Conservation (phyloP, 441 rosid genomes). For the Gossypium trilobum region DNA sequence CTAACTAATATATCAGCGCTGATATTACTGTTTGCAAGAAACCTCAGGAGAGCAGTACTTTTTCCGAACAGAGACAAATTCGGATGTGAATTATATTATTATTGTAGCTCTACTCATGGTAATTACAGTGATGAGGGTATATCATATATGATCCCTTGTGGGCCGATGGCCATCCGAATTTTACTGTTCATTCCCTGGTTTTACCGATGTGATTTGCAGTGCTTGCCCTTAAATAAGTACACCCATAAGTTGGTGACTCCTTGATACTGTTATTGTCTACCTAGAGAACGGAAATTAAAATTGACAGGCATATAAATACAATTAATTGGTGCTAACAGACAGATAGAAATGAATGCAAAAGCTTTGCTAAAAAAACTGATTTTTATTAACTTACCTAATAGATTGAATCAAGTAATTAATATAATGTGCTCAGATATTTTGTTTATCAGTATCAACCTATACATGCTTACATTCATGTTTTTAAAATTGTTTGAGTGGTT, state of each 20-base stretch:
- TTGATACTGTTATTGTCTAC: background rate
- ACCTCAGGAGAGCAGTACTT: background rate
- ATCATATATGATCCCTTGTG: too few species aligned
- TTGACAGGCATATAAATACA: background rate
- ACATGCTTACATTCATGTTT: background rate
- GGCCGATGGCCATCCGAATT: background rate
- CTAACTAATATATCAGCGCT: background rate
- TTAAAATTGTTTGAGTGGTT: too few species aligned
- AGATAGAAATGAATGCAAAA: background rate
- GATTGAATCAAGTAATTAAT: background rate
- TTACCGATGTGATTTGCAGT: background rate
- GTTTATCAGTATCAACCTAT: background rate
- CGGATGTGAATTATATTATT: background rate
- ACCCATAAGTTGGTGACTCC: constrained; percentile 15
- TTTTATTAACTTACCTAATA: background rate
- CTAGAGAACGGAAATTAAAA: constrained; percentile 10
- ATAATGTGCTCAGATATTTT: background rate
- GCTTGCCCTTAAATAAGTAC: background rate
- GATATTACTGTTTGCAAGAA: background rate
- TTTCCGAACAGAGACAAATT: background rate
- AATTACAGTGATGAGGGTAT: too few species aligned
- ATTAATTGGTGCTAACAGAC: background rate
- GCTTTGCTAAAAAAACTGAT: background rate
- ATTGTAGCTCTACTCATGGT: background rate
- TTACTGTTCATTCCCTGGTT: background rate